Percentiles rank a stretch among this genome's conserved stretches.
Conservation (phyloP, 257 asterid genomes). For the Solanum neorickii region DNA sequence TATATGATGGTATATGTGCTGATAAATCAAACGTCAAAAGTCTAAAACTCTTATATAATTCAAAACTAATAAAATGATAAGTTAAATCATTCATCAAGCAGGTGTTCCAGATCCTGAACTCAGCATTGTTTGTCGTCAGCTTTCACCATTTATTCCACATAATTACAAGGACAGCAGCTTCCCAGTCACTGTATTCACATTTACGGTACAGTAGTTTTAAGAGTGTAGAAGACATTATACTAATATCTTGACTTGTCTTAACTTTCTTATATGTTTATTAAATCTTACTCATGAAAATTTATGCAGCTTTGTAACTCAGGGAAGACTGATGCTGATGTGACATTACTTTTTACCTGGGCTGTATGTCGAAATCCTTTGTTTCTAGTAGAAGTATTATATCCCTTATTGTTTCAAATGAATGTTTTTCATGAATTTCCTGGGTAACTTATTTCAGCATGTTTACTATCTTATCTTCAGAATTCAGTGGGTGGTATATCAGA, state of each 20-base stretch:
- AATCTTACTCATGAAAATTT: neutral
- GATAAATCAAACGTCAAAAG: neutral
- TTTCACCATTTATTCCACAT: constrained; percentile 85
- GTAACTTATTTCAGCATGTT: neutral
- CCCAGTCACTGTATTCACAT: constrained; percentile 79
- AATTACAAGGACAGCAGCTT: constrained; percentile 92
- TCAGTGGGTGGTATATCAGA: constrained; percentile 97
- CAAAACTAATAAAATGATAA: neutral
- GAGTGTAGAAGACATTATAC: constrained; percentile 1
- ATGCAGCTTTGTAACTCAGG: constrained; percentile 70
- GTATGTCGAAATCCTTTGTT: constrained; percentile 30
- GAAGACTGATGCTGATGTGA: constrained; percentile 50
- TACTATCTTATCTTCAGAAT: constrained; percentile 36
- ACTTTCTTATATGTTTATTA: neutral
- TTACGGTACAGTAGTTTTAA: constrained; percentile 59
- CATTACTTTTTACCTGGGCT: constrained; percentile 93
- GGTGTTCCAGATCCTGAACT: constrained; percentile 93
- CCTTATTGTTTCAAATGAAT: neutral
- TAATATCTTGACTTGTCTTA: constrained; percentile 8
- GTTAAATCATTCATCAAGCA: constrained; percentile 11
- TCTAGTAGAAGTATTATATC: neutral
- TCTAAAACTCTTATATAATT: neutral
- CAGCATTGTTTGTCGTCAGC: constrained; percentile 76
- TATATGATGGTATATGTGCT: constrained; percentile 54
- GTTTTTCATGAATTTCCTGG: neutral